Evolutionary conservation across 2,329 filamentous ascomycete species (phyloP).

Genomic region (Ophiostoma perfectum): DNA sequence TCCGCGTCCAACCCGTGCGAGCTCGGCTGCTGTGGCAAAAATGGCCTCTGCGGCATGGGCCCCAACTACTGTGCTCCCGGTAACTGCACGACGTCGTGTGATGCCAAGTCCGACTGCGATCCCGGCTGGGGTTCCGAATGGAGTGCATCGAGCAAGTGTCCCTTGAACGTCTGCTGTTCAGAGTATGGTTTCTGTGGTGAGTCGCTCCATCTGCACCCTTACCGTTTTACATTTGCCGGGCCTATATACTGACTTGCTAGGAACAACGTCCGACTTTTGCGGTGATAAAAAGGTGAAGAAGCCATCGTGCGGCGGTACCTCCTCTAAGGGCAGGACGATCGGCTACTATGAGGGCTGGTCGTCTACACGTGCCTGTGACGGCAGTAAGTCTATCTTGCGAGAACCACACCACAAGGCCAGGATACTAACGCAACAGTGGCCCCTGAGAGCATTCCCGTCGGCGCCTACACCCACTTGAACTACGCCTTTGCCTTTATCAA

Average conservation of each 20-base stretch:
- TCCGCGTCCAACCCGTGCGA: not conserved
- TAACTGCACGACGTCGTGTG: slow-evolving; percentile 17
- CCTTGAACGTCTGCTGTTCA: slow-evolving; percentile 34
- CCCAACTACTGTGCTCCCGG: slow-evolving; percentile 6
- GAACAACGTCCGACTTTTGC: slow-evolving; percentile 30
- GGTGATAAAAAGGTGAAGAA: slow-evolving; percentile 31
- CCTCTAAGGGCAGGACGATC: not conserved
- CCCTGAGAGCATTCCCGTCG: slow-evolving; percentile 28
- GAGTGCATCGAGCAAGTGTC: slow-evolving; percentile 29
- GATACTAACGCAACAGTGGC: slow-evolving; percentile 20
- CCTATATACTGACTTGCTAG: not conserved
- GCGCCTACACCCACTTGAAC: slow-evolving; percentile 33
- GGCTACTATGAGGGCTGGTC: slow-evolving; percentile 37
- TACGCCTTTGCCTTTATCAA: slow-evolving; percentile 33
- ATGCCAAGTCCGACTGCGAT: slow-evolving; percentile 18
- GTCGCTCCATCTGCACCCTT: not conserved
- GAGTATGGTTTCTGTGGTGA: slow-evolving; percentile 35
- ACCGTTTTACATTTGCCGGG: too few relatives aligned
- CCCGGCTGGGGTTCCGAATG: slow-evolving; percentile 23
- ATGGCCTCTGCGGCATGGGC: slow-evolving; percentile 13
- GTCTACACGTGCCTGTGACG: slow-evolving; percentile 30
- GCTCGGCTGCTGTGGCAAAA: slow-evolving; percentile 13
- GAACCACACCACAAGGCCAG: too few relatives aligned
- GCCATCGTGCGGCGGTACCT: slow-evolving; percentile 24
- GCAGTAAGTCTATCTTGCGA: not conserved